Percentiles rank a stretch among this genome's conserved stretches.
Conservation (phyloP, 176 grass and related monocot genomes). For the Hsuehochloa calcarea region DNA sequence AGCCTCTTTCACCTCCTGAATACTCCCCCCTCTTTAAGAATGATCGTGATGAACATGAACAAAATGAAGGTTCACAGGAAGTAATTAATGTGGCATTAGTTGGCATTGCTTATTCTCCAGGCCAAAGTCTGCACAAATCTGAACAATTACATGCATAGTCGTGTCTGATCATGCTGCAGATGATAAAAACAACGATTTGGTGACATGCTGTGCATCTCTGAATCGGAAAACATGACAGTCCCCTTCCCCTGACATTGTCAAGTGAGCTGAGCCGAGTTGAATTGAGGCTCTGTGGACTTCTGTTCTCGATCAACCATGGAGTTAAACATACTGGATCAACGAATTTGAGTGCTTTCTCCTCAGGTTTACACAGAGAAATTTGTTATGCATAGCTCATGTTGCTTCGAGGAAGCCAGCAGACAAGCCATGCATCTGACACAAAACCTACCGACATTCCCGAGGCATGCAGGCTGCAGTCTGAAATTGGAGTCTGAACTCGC, state of each 20-base stretch:
- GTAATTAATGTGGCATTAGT: constrained; percentile 46
- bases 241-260: background rate
- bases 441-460: background rate
- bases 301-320: background rate
- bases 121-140: too few species aligned
- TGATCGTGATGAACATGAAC: constrained; percentile 59
- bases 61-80: constrained; percentile 50
- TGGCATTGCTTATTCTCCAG: constrained; percentile 7
- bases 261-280: background rate
- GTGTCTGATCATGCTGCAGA: too few species aligned
- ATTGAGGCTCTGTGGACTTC: background rate
- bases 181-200: too few species aligned
- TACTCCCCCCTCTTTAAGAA: constrained; percentile 46
- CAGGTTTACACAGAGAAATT: background rate
- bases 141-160: too few species aligned
- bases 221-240: too few species aligned
- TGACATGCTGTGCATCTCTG: too few species aligned
- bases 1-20: constrained; percentile 53
- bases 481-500: background rate
- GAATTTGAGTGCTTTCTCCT: background rate
- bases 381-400: background rate
- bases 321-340: background rate
- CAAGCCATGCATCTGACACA: background rate
- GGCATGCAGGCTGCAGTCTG: too few species aligned
- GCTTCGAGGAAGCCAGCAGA: background rate